Evolutionary conservation across 768 basidiomycete genomes (phyloP), one percentile per base, ranked within the genome.

Genomic region (Pleurotus djamor): DNA sequence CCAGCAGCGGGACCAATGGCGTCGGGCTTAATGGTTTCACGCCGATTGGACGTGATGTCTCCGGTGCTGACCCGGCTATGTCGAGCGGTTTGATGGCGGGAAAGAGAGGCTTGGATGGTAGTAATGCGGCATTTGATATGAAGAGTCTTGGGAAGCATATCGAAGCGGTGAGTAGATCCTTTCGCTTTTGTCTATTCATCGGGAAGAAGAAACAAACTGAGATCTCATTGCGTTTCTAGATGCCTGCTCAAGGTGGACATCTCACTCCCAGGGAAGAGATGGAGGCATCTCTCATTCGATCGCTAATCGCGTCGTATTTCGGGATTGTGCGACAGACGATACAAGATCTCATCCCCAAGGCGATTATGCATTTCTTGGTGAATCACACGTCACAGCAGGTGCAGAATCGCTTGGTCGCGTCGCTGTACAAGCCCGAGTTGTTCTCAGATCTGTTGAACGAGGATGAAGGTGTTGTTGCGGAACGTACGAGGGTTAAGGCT

Each of bases 341-440:
- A 63, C 94, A 98, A 65, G 97, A 99, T 72, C 82, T 98, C 58
- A 85, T 99, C 16, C 97, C 97, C 36, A 99, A 99, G 75, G 94
- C 96, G 17, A 90, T 97, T 77, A 98, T 98, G 96, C 96, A 98
- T 76, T 85, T 95, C 66, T 83, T 98, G 62, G 96, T 99, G 69
- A 98, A 97, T 74, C 83, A 92, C 69, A 96, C 96, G n/a, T 89
- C 94, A 48, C 91, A 98, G 70, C 91, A 94, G 14, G 94, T 99
- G 28, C 97, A 98, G 74, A 97, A 97, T 71, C 86, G 97, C 17
- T 80, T 99, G 35, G 97, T 99, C n/a, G 85, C 95, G 35, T 80
- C 89, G 48, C 73, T 99, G 64, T 99, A 99, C 80, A 97, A 94
- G 75, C 96, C 96, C 0, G 91, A 94, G 14, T 73, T 98, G 58